Percentiles rank a stretch among this genome's conserved stretches.
These are phyloP conservation scores for Penicillium italicum DNA, from an alignment of 2,329 filamentous ascomycete species.

Conservation along the genomic window DNA sequence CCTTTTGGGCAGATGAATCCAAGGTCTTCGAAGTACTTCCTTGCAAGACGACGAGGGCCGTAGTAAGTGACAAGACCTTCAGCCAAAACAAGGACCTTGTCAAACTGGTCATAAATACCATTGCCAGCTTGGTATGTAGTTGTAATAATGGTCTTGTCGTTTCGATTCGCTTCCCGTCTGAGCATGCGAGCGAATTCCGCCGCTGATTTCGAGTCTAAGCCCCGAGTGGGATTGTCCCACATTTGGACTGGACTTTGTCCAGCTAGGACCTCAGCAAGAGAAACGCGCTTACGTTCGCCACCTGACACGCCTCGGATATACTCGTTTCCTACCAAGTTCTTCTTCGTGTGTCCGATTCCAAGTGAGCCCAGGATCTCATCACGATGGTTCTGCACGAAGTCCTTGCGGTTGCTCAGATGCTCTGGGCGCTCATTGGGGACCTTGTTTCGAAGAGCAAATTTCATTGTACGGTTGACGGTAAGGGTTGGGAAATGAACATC, in stretches of 20 bases:
- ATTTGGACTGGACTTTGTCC: conserved; percentile 54
- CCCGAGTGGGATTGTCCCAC: conserved; percentile 65
- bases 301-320: conserved; percentile 64
- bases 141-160: conserved; percentile 57
- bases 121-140: conserved; percentile 68
- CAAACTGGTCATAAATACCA: conserved; percentile 64
- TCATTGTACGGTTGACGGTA: conserved; percentile 68
- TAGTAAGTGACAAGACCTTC: conserved; percentile 63
- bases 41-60: conserved; percentile 55
- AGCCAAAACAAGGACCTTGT: conserved; percentile 65
- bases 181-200: conserved; percentile 57
- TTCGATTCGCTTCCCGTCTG: conserved; percentile 58
- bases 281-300: conserved; percentile 66
- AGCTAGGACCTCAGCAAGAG: conserved; percentile 58
- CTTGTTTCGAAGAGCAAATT: conserved; percentile 62
- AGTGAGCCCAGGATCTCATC: conserved; percentile 34
- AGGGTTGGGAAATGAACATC: conserved; percentile 72
- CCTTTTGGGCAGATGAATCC: conserved; percentile 61
- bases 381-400: conserved; percentile 31
- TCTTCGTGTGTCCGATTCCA: conserved; percentile 49
- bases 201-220: conserved; percentile 62
- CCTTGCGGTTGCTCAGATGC: conserved; percentile 22
- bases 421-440: conserved; percentile 29
- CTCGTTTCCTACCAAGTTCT: conserved; percentile 64
- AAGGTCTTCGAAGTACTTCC: conserved; percentile 59